These are phyloP conservation scores for Arthroderma uncinatum DNA, from an alignment of 2,329 filamentous ascomycete species.

Conservation along the genomic window DNA sequence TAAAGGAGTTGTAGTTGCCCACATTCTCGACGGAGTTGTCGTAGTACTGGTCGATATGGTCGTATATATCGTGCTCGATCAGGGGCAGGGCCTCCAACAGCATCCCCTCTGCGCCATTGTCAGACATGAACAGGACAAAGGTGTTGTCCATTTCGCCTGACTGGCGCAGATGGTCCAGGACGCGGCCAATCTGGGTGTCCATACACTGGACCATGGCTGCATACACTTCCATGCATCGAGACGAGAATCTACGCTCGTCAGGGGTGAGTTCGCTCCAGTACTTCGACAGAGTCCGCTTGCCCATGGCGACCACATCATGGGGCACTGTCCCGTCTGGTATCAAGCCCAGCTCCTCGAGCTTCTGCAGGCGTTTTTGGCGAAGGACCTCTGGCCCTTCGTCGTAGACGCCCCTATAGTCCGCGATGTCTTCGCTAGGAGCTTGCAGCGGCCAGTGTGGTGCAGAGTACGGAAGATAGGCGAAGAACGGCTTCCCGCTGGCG, in stretches of 20 bases:
- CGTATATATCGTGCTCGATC: slow-evolving; percentile 43
- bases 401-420: slow-evolving; percentile 50
- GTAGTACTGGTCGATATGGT: slow-evolving; percentile 47
- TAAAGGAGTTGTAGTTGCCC: slow-evolving; percentile 46
- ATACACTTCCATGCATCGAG: slow-evolving; percentile 50
- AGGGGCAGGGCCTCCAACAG: slow-evolving; percentile 49
- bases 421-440: slow-evolving; percentile 44
- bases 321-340: slow-evolving; percentile 37
- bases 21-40: slow-evolving; percentile 49
- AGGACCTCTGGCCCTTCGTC: slow-evolving; percentile 50
- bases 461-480: slow-evolving; percentile 50
- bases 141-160: slow-evolving; percentile 53
- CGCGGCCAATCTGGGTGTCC: slow-evolving; percentile 49
- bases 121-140: slow-evolving; percentile 52
- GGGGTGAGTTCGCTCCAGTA: slow-evolving; percentile 27
- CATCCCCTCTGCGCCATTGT: slow-evolving; percentile 52
- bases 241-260: slow-evolving; percentile 32
- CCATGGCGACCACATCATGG: slow-evolving; percentile 30
- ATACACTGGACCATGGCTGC: slow-evolving; percentile 55
- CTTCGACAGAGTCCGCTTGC: slow-evolving; percentile 40
- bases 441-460: slow-evolving; percentile 55
- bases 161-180: slow-evolving; percentile 45
- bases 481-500: slow-evolving; percentile 40
- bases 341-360: slow-evolving; percentile 48
- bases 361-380: slow-evolving; percentile 42